A percentile compares a stretch with the other conserved stretches of the same genome.
Evolutionary conservation across 768 basidiomycete species (phyloP).

Genomic region (Calocybe gangraenosa): DNA sequence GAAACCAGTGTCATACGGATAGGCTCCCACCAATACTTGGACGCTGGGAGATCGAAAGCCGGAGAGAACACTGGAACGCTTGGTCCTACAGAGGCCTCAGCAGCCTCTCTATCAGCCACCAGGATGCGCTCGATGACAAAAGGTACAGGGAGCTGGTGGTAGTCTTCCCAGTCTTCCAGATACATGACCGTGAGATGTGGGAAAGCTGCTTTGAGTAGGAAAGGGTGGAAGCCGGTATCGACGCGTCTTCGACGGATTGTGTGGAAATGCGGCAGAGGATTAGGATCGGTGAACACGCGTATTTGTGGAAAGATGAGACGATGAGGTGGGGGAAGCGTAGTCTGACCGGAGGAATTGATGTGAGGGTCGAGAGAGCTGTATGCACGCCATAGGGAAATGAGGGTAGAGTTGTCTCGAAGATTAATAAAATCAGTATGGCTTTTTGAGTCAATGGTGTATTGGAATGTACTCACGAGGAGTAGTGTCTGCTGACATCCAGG

Average conservation of each 20-base stretch:
- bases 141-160: conserved; percentile 59
- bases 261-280: conserved; percentile 30
- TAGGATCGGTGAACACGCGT: conserved; percentile 51
- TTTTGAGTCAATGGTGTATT: background rate
- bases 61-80: conserved; percentile 40
- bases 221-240: conserved; percentile 67
- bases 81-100: conserved; percentile 25
- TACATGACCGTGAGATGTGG: conserved; percentile 67
- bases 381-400: conserved; percentile 74
- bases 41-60: conserved; percentile 38
- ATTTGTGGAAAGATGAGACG: conserved; percentile 73
- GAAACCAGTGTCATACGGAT: conserved; percentile 37
- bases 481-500: conserved; percentile 59
- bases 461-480: conserved; percentile 39
- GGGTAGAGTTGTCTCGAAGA: conserved; percentile 55
- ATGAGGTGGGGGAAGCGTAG: conserved; percentile 59
- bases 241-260: conserved; percentile 40
- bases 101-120: conserved; percentile 72
- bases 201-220: conserved; percentile 69
- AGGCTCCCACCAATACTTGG: conserved; percentile 70
- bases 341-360: conserved; percentile 39
- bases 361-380: conserved; percentile 59
- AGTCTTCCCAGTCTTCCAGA: conserved; percentile 74
- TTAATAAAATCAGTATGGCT: conserved; percentile 2
- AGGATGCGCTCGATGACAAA: conserved; percentile 75